phyloP scores from a whole-genome alignment of 2,329 filamentous ascomycete species.

The Claviceps sp. region DNA sequence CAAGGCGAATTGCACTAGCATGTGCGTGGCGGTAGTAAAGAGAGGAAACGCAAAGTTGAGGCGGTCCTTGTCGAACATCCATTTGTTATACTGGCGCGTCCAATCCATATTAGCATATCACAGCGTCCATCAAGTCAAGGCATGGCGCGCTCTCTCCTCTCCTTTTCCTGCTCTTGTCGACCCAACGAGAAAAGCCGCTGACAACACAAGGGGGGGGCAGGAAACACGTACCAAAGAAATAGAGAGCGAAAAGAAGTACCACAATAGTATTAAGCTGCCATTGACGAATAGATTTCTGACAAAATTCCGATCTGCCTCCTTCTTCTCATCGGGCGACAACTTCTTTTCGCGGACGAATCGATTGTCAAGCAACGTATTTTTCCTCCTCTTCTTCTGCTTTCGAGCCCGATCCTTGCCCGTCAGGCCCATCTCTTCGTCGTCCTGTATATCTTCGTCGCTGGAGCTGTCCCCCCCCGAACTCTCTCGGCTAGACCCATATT shows the following conservation, averaged over 20 bases:
- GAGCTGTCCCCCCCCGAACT: constrained; percentile 38
- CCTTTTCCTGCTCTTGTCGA: neutral
- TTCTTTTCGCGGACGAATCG: constrained; percentile 47
- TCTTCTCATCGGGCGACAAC: constrained; percentile 58
- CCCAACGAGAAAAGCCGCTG: neutral
- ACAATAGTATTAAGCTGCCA: constrained; percentile 66
- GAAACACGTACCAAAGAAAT: constrained; percentile 64
- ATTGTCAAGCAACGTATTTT: constrained; percentile 57
- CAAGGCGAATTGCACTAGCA: constrained; percentile 84
- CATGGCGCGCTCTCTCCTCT: no score
- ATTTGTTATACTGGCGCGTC: constrained; percentile 80
- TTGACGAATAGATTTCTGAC: constrained; percentile 59
- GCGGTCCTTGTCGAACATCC: constrained; percentile 87
- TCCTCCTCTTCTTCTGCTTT: constrained; percentile 50
- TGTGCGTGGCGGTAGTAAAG: constrained; percentile 90
- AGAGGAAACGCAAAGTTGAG: constrained; percentile 89
- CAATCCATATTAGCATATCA: neutral
- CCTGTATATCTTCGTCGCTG: constrained; percentile 60
- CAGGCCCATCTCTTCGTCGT: constrained; percentile 83
- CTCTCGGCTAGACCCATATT: constrained; percentile 11
- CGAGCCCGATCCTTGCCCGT: constrained; percentile 59
- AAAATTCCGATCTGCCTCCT: constrained; percentile 62
- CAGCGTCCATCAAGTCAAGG: no score
- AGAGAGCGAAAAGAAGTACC: constrained; percentile 84
- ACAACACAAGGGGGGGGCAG: neutral